Percentiles rank a stretch among this genome's conserved stretches.
Evolutionary conservation across 208 protist genomes (phyloP).

Genomic region (Wallacemonas collosoma): DNA sequence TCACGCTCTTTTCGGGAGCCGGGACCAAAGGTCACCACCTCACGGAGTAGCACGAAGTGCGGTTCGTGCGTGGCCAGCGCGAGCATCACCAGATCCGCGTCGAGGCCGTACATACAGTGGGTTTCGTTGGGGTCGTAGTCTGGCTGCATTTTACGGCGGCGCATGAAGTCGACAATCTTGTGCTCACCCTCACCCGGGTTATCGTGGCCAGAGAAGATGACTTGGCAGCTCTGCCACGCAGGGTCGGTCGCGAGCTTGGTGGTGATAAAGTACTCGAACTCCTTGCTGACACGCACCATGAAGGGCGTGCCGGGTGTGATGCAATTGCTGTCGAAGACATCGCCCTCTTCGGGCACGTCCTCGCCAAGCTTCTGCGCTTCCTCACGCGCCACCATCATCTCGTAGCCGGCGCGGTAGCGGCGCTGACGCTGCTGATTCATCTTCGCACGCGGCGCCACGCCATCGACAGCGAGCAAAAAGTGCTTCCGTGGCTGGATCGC

Average conservation of each 20-base stretch:
- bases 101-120: conserved; percentile 98
- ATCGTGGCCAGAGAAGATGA: conserved; percentile 96
- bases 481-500: conserved; percentile 95
- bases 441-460: conserved; percentile 98
- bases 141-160: conserved; percentile 89
- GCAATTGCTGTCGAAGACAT: conserved; percentile 97
- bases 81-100: conserved; percentile 99
- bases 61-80: conserved; percentile 96
- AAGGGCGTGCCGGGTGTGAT: conserved; percentile 99
- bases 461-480: conserved; percentile 98
- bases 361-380: conserved; percentile 64
- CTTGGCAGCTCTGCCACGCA: conserved; percentile 91
- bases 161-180: conserved; percentile 99
- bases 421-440: conserved; percentile 99
- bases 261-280: conserved; percentile 95
- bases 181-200: conserved; percentile 99
- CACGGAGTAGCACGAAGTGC: conserved; percentile 97
- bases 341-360: conserved; percentile 79
- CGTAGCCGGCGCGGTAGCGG: conserved; percentile 92
- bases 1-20: conserved; percentile 73
- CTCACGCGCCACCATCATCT: conserved; percentile 86
- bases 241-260: conserved; percentile 93
- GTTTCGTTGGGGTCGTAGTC: conserved; percentile 95
- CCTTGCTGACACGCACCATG: conserved; percentile 94
- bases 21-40: conserved; percentile 91